A percentile compares a stretch with the other conserved stretches of the same genome.
These are phyloP conservation scores for Pseudogymnoascus sp. DNA, from an alignment of 2,329 filamentous ascomycete species.

Conservation along the genomic window DNA sequence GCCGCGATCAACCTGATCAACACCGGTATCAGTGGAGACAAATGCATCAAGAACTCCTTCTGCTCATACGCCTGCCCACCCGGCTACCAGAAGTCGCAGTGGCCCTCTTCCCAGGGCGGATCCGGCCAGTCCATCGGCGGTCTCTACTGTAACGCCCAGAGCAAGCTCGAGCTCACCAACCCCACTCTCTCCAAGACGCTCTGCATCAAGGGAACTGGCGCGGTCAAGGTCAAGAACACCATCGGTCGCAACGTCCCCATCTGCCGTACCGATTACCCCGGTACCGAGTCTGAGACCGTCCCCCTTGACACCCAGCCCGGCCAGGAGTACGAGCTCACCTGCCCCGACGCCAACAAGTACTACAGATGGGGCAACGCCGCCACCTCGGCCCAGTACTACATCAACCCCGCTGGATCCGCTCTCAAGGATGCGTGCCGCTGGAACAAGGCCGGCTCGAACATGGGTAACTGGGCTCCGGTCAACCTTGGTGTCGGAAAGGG, in stretches of 20 bases:
- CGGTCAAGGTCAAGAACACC: slow-evolving; percentile 68
- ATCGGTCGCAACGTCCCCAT: slow-evolving; percentile 58
- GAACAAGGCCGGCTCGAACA: slow-evolving; percentile 48
- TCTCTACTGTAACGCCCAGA: slow-evolving; percentile 63
- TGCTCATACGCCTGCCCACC: slow-evolving; percentile 92
- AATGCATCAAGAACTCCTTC: slow-evolving; percentile 56
- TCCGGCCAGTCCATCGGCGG: slow-evolving; percentile 84
- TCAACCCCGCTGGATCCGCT: slow-evolving; percentile 70
- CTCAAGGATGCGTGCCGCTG: slow-evolving; percentile 68
- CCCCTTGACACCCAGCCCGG: slow-evolving; percentile 59
- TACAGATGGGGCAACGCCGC: slow-evolving; percentile 65
- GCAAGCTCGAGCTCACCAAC: slow-evolving; percentile 72
- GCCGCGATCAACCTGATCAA: slow-evolving; percentile 55
- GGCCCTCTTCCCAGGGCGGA: slow-evolving; percentile 68
- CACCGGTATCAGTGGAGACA: slow-evolving; percentile 50
- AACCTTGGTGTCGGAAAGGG: slow-evolving; percentile 75
- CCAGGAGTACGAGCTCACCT: slow-evolving; percentile 55
- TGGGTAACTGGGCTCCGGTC: slow-evolving; percentile 79
- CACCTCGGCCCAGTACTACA: slow-evolving; percentile 93
- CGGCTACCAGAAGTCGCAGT: slow-evolving; percentile 89
- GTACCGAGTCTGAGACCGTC: slow-evolving; percentile 79
- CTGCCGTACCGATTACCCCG: slow-evolving; percentile 95
- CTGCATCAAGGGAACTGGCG: slow-evolving; percentile 60
- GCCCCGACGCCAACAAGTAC: slow-evolving; percentile 62
- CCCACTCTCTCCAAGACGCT: slow-evolving; percentile 51